Conservation (phyloP, 495 filamentous ascomycete genomes). For the Aspergillus nanangensis region DNA sequence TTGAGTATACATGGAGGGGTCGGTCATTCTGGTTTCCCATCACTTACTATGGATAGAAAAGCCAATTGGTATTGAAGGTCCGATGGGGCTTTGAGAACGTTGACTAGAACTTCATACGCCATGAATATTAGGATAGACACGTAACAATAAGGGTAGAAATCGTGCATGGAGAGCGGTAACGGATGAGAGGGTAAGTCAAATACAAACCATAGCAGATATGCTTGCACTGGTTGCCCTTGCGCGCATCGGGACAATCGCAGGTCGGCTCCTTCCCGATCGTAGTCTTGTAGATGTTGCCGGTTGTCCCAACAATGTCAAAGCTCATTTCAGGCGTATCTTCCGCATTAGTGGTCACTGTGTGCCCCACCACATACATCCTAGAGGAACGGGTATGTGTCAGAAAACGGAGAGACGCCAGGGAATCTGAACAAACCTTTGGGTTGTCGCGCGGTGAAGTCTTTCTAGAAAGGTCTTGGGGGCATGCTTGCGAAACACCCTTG, state of each 20-base stretch:
- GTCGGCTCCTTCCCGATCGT: constrained; percentile 49
- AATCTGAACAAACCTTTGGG: constrained; percentile 41
- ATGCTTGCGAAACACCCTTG: constrained; percentile 30
- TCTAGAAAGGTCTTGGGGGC: constrained; percentile 38
- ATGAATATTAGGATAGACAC: constrained; percentile 15
- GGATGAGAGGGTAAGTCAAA: background rate
- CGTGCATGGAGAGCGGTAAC: background rate
- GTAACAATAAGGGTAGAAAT: constrained; percentile 3
- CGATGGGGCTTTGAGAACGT: constrained; percentile 58
- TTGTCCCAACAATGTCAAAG: constrained; percentile 68
- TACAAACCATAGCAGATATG: constrained; percentile 59
- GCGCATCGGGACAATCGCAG: constrained; percentile 65
- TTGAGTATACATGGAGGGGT: too few relatives aligned
- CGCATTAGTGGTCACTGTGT: constrained; percentile 38
- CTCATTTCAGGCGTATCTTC: constrained; percentile 42
- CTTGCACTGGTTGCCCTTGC: constrained; percentile 70
- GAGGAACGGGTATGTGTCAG: background rate
- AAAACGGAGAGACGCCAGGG: too few relatives aligned
- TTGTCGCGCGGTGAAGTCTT: constrained; percentile 37
- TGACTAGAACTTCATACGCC: constrained; percentile 49
- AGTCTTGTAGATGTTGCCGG: constrained; percentile 70
- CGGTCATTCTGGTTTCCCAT: too few relatives aligned
- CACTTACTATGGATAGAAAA: constrained; percentile 51
- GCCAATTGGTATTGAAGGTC: constrained; percentile 72
- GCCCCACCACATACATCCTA: constrained; percentile 56